Percentiles rank a stretch among this genome's conserved stretches.
Conservation (phyloP, 2,329 filamentous ascomycete genomes). For the Nemania sp. region DNA sequence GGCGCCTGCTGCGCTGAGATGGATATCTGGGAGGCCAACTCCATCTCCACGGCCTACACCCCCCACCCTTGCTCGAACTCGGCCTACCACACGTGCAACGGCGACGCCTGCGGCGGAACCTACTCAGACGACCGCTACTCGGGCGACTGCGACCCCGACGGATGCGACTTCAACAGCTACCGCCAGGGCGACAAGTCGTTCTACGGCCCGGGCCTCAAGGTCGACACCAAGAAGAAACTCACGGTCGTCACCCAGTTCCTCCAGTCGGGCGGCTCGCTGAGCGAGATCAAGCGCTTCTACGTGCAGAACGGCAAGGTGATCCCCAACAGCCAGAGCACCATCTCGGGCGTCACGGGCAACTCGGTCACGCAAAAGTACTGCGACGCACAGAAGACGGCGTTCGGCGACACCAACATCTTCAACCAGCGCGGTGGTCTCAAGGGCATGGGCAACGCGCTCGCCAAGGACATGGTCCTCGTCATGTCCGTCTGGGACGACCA, state of each 20-base stretch:
- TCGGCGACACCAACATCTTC: slow-evolving; percentile 58
- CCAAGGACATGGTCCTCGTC: slow-evolving; percentile 63
- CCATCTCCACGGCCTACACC: slow-evolving; percentile 60
- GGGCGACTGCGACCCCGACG: slow-evolving; percentile 65
- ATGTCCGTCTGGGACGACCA: slow-evolving; percentile 64
- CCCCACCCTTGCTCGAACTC: slow-evolving; percentile 61
- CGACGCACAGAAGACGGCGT: slow-evolving; percentile 56
- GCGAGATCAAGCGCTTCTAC: slow-evolving; percentile 62
- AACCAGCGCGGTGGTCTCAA: slow-evolving; percentile 55
- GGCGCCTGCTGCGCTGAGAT: slow-evolving; percentile 63
- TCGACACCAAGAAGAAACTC: slow-evolving; percentile 59
- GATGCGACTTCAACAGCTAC: slow-evolving; percentile 68
- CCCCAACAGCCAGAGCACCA: slow-evolving; percentile 44
- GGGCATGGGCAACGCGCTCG: slow-evolving; percentile 56
- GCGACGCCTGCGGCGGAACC: slow-evolving; percentile 52
- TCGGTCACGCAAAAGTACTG: slow-evolving; percentile 60
- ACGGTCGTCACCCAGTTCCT: slow-evolving; percentile 66
- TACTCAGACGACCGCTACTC: slow-evolving; percentile 55
- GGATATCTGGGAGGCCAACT: slow-evolving; percentile 67
- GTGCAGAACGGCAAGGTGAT: slow-evolving; percentile 59
- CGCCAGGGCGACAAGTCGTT: slow-evolving; percentile 63
- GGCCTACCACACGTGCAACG: slow-evolving; percentile 52
- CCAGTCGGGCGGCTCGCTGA: slow-evolving; percentile 50
- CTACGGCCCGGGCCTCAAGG: slow-evolving; percentile 58
- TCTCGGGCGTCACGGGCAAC: slow-evolving; percentile 39